phyloP scores from a whole-genome alignment of 805 yeast species.

The Nakazawaea pomicola region DNA sequence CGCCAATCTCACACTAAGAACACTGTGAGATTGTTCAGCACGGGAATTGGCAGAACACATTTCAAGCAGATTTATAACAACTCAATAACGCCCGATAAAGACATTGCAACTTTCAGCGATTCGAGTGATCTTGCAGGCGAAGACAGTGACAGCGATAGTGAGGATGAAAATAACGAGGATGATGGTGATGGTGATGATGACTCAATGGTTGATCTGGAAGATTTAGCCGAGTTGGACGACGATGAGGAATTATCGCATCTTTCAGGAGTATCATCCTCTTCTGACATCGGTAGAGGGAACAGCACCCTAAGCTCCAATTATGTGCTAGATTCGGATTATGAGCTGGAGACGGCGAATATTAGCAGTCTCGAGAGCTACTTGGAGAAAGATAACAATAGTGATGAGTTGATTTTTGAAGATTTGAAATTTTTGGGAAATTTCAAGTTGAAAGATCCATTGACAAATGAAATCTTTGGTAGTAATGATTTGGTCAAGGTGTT shows the following conservation, averaged over 20 bases:
- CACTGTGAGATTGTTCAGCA: background rate
- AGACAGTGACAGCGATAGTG: conserved; percentile 6
- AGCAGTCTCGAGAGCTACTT: background rate
- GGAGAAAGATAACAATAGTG: conserved; percentile 5
- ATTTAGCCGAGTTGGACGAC: too few relatives aligned
- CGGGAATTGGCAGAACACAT: background rate
- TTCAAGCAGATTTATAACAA: conserved; percentile 13
- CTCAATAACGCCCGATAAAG: conserved; percentile 12
- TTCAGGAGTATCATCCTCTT: too few relatives aligned
- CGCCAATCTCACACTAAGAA: too few relatives aligned
- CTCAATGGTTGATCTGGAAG: too few relatives aligned
- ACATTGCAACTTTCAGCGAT: conserved; percentile 11
- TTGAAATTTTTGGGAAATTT: conserved; percentile 14
- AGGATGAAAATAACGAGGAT: too few relatives aligned
- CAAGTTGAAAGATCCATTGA: conserved; percentile 42
- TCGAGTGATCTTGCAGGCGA: conserved; percentile 3
- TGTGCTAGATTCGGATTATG: conserved; percentile 6
- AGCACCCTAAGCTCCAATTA: too few relatives aligned
- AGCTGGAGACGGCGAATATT: background rate
- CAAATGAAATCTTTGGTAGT: conserved; percentile 33
- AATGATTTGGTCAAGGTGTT: conserved; percentile 41
- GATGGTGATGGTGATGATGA: too few relatives aligned
- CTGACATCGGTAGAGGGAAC: too few relatives aligned
- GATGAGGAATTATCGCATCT: too few relatives aligned
- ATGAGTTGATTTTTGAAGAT: conserved; percentile 11